A percentile compares a stretch with the other conserved stretches of the same genome.
phyloP scores from a whole-genome alignment of 805 yeast genomes.

The Wickerhamomyces silvicola region DNA sequence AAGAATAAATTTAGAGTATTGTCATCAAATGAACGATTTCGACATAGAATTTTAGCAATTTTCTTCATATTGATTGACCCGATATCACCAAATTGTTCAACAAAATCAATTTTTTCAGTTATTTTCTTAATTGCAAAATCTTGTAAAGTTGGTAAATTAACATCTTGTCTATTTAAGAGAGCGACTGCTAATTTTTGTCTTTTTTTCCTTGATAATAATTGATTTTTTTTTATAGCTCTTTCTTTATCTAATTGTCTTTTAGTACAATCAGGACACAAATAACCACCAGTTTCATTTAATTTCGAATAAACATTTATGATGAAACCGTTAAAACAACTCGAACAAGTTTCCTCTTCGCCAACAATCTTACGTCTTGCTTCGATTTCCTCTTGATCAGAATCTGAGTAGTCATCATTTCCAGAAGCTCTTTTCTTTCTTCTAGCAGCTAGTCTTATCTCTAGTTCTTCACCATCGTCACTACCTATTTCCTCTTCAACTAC shows the following conservation, averaged over 20 bases:
- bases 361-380: conserved; percentile 21
- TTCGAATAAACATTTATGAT: conserved; percentile 63
- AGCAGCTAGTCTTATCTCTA: conserved; percentile 32
- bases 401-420: conserved; percentile 29
- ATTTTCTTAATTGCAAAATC: conserved; percentile 71
- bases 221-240: conserved; percentile 40
- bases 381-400: conserved; percentile 27
- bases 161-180: conserved; percentile 63
- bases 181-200: conserved; percentile 82
- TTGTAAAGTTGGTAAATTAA: conserved; percentile 64
- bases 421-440: conserved; percentile 36
- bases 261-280: conserved; percentile 60
- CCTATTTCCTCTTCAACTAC: conserved; percentile 23
- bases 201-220: conserved; percentile 60
- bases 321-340: conserved; percentile 54
- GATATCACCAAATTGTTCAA: conserved; percentile 81
- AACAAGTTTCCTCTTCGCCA: conserved; percentile 55
- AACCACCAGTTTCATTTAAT: conserved; percentile 47
- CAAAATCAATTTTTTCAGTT: conserved; percentile 61
- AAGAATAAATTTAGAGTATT: conserved; percentile 70
- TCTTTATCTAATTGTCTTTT: conserved; percentile 35
- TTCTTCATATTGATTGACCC: conserved; percentile 66
- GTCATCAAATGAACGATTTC: conserved; percentile 74
- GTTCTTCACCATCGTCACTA: conserved; percentile 24
- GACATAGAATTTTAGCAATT: conserved; percentile 69